A percentile compares a stretch with the other conserved stretches of the same genome.
phyloP scores from a whole-genome alignment of 768 basidiomycete species.

The Lyophyllum semitale region DNA sequence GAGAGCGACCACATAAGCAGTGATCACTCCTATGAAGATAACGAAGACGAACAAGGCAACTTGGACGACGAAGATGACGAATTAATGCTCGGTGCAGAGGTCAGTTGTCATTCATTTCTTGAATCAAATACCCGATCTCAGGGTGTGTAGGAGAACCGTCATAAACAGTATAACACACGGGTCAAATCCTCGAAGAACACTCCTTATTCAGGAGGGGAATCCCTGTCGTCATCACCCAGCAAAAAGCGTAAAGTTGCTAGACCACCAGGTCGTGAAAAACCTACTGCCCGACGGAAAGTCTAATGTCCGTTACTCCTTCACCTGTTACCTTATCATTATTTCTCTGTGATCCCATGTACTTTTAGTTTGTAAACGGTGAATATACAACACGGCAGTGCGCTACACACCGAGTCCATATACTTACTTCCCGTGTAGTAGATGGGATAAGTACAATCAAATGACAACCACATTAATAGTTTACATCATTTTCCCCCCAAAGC shows the following conservation, averaged over 20 bases:
- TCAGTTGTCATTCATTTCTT: constrained; percentile 22
- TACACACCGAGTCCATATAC: constrained; percentile 8
- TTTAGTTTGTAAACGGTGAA: constrained; percentile 3
- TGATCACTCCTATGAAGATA: constrained; percentile 20
- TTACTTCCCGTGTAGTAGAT: constrained; percentile 10
- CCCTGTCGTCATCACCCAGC: constrained; percentile 24
- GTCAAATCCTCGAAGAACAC: constrained; percentile 11
- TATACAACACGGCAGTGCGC: constrained; percentile 14
- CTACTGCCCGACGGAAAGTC: constrained; percentile 10
- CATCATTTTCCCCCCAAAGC: constrained; percentile 43
- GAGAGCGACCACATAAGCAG: constrained; percentile 6
- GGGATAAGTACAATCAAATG: constrained; percentile 9
- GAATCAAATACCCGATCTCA: not conserved
- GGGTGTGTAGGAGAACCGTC: constrained; percentile 37
- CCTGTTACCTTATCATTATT: not conserved
- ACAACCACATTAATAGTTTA: constrained; percentile 26
- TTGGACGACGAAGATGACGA: constrained; percentile 57
- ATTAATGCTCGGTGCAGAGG: constrained; percentile 62
- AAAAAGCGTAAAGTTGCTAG: constrained; percentile 35
- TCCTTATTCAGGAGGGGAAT: constrained; percentile 13
- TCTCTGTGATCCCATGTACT: constrained; percentile 4
- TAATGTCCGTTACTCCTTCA: not conserved
- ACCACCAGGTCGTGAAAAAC: constrained; percentile 7
- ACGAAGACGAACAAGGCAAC: constrained; percentile 34
- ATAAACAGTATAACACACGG: constrained; percentile 33